A percentile compares a stretch with the other conserved stretches of the same genome.
Conservation (phyloP, 768 basidiomycete species). For the Butyriboletus loyo region DNA sequence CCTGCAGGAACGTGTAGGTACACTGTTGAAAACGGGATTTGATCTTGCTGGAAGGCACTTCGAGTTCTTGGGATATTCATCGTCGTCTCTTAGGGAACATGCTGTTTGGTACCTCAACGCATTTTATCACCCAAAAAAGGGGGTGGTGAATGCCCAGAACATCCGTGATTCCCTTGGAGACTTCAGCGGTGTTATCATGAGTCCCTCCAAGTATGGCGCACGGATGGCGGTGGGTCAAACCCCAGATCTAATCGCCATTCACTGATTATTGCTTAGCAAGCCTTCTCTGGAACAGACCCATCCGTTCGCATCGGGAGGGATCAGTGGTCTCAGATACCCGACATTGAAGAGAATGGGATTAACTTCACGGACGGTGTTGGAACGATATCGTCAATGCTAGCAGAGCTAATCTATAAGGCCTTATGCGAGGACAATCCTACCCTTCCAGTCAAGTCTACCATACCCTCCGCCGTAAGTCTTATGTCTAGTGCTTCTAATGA, state of each 20-base stretch:
- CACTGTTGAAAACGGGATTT: conserved; percentile 60
- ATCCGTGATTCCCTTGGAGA: conserved; percentile 69
- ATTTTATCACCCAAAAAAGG: conserved; percentile 47
- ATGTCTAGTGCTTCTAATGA: neutral
- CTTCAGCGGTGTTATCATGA: conserved; percentile 53
- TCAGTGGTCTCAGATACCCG: conserved; percentile 64
- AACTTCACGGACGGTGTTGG: conserved; percentile 79
- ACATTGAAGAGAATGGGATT: conserved; percentile 46
- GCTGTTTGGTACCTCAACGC: conserved; percentile 79
- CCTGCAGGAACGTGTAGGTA: conserved; percentile 57
- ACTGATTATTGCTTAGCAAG: conserved; percentile 43
- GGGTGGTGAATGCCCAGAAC: conserved; percentile 47
- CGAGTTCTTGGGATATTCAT: conserved; percentile 81
- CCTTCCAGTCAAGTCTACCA: conserved; percentile 32
- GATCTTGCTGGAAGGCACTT: conserved; percentile 67
- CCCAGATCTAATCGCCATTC: neutral
- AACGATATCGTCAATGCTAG: conserved; percentile 64
- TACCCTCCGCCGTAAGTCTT: conserved; percentile 61
- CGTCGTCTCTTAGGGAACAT: conserved; percentile 73
- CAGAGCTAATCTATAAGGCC: conserved; percentile 55
- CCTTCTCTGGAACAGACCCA: conserved; percentile 78
- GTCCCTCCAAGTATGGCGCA: conserved; percentile 80
- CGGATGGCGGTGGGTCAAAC: conserved; percentile 49
- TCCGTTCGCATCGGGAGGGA: conserved; percentile 53
- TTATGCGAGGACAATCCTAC: conserved; percentile 45